phyloP scores from a whole-genome alignment of 1,284 basidiomycete genomes.

The Pholiota adiposa region DNA sequence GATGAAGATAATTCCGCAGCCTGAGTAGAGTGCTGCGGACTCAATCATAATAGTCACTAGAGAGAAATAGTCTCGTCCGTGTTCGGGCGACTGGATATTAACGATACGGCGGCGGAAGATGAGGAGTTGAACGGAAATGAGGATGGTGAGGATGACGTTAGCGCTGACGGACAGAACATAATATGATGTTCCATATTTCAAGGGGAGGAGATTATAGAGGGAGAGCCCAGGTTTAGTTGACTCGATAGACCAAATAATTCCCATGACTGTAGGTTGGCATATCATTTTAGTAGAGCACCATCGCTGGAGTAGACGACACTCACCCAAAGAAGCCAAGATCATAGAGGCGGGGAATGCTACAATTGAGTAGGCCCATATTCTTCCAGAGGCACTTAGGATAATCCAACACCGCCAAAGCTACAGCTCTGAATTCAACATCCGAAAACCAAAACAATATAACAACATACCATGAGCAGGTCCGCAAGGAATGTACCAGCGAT shows the following conservation, averaged over 20 bases:
- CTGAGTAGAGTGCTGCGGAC: slow-evolving; percentile 47
- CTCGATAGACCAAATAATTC: slow-evolving; percentile 47
- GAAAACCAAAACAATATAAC: not conserved
- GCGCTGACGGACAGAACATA: slow-evolving; percentile 47
- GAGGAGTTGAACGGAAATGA: slow-evolving; percentile 44
- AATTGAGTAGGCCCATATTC: slow-evolving; percentile 34
- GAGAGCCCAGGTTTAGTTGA: slow-evolving; percentile 46
- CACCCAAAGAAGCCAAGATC: slow-evolving; percentile 44
- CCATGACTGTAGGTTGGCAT: slow-evolving; percentile 35
- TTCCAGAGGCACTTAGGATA: slow-evolving; percentile 45
- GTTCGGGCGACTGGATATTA: slow-evolving; percentile 34
- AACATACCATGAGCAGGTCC: slow-evolving; percentile 43
- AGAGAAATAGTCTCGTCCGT: slow-evolving; percentile 43
- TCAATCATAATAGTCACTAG: slow-evolving; percentile 46
- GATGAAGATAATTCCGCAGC: slow-evolving; percentile 47
- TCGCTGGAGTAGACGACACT: not conserved
- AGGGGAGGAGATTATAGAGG: slow-evolving; percentile 41
- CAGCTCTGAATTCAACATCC: not conserved
- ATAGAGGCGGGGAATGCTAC: slow-evolving; percentile 35
- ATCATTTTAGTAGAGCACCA: not conserved
- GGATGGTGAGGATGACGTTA: slow-evolving; percentile 48
- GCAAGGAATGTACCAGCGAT: slow-evolving; percentile 45
- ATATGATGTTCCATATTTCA: slow-evolving; percentile 45
- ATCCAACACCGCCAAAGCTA: slow-evolving; percentile 52
- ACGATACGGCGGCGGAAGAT: slow-evolving; percentile 39